These are phyloP conservation scores for Cladosporium colombiae DNA, from an alignment of 2,329 filamentous ascomycete species.

Conservation along the genomic window DNA sequence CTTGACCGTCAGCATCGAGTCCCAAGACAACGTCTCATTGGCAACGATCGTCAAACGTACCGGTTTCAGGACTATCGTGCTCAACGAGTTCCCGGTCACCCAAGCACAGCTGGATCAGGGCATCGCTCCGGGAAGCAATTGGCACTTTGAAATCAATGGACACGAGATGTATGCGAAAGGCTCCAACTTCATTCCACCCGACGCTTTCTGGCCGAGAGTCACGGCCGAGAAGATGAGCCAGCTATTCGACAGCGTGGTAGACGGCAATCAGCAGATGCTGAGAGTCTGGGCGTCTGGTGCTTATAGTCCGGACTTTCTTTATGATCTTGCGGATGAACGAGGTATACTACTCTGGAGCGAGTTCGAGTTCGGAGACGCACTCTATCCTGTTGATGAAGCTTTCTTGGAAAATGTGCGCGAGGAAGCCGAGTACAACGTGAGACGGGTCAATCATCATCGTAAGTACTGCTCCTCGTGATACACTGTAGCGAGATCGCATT, in stretches of 20 bases:
- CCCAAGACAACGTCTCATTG: slow-evolving; percentile 39
- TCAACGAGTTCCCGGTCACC: slow-evolving; percentile 58
- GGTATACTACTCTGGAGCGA: slow-evolving; percentile 65
- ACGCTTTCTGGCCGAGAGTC: slow-evolving; percentile 64
- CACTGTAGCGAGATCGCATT: neutral
- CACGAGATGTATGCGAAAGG: slow-evolving; percentile 65
- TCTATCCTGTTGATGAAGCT: slow-evolving; percentile 57
- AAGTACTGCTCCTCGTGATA: slow-evolving; percentile 1
- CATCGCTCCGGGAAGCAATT: slow-evolving; percentile 59
- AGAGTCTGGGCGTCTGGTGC: slow-evolving; percentile 61
- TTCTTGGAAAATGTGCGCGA: slow-evolving; percentile 59
- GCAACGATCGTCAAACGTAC: slow-evolving; percentile 55
- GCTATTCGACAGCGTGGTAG: slow-evolving; percentile 57
- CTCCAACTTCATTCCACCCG: slow-evolving; percentile 64
- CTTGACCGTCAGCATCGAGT: slow-evolving; percentile 43
- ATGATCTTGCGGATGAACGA: slow-evolving; percentile 62
- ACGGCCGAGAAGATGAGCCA: slow-evolving; percentile 53
- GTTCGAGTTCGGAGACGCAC: slow-evolving; percentile 62
- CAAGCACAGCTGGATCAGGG: slow-evolving; percentile 55
- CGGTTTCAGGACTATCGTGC: slow-evolving; percentile 63
- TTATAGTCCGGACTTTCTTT: slow-evolving; percentile 63
- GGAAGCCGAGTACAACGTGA: slow-evolving; percentile 62
- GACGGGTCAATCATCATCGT: slow-evolving; percentile 63
- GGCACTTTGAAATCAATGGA: slow-evolving; percentile 68
- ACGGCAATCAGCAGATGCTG: slow-evolving; percentile 65